Conservation (phyloP, 169 alveolate species). For the Perkinsus chesapeaki region DNA sequence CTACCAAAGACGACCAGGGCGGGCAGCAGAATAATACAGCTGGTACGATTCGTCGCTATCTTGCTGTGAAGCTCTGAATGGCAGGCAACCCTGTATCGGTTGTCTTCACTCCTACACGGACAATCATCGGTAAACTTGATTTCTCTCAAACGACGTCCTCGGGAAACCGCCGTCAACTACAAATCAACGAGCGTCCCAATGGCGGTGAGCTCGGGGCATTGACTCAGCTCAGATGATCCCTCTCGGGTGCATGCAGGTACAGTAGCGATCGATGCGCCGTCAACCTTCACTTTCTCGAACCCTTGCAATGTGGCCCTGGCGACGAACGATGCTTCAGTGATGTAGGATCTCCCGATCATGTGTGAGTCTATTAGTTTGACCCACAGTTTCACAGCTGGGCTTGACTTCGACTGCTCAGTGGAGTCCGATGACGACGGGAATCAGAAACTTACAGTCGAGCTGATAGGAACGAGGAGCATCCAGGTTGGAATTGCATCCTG, state of each 20-base stretch:
- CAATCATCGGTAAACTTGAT: not conserved
- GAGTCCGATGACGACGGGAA: not conserved
- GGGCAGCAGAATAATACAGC: not conserved
- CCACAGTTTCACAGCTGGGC: not conserved
- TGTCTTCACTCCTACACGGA: not conserved
- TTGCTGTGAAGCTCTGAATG: not conserved
- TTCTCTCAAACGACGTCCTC: not conserved
- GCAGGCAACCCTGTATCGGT: not conserved
- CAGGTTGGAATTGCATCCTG: not conserved
- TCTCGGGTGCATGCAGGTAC: not conserved
- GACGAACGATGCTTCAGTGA: not conserved
- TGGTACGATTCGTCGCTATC: not conserved
- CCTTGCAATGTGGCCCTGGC: not conserved
- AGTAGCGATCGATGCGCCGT: not conserved
- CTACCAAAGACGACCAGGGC: not conserved
- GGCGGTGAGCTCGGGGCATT: not conserved
- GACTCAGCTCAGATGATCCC: not conserved
- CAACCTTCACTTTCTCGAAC: not conserved
- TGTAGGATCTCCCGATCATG: no score
- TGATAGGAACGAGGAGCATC: not conserved
- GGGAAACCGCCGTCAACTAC: not conserved
- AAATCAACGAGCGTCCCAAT: not conserved
- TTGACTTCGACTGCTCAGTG: not conserved
- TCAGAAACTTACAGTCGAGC: not conserved
- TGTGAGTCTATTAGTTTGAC: no score